Percentiles rank a stretch among this genome's conserved stretches.
Evolutionary conservation across 768 basidiomycete species (phyloP).

Genomic region (Lactifluus echinatus): DNA sequence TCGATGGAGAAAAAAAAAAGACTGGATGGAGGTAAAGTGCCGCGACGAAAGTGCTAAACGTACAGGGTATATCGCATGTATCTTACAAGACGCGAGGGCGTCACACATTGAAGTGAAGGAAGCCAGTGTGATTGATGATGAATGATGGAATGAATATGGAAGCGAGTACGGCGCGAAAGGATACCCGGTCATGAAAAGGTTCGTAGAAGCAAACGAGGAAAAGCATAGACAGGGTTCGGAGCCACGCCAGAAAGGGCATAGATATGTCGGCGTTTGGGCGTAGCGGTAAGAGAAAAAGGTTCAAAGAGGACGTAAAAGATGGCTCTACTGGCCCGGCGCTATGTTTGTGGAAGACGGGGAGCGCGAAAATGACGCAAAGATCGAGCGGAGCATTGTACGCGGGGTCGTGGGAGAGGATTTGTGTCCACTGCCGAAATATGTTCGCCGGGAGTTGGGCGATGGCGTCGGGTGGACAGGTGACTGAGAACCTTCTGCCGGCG

Average conservation of each 20-base stretch:
- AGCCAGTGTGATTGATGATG: conserved; percentile 2
- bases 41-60: background rate
- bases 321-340: background rate
- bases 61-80: conserved; percentile 13
- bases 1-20: background rate
- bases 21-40: background rate
- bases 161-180: background rate
- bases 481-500: background rate
- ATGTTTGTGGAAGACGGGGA: conserved; percentile 4
- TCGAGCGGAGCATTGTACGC: conserved; percentile 13
- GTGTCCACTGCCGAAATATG: background rate
- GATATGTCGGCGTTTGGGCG: background rate
- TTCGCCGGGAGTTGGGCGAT: background rate
- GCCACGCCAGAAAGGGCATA: conserved; percentile 1
- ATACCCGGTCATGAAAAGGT: background rate
- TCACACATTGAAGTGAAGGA: conserved; percentile 3
- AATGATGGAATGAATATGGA: conserved; percentile 9
- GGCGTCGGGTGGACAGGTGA: background rate
- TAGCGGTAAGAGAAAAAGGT: background rate
- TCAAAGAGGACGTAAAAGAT: background rate
- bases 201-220: background rate
- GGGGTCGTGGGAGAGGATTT: conserved; percentile 1
- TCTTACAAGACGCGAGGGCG: conserved; percentile 4
- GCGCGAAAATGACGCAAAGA: conserved; percentile 13
- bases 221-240: background rate